A percentile compares a stretch with the other conserved stretches of the same genome.
These are phyloP conservation scores for Balakata baccata DNA, from an alignment of 345 rosid species.

Conservation along the genomic window DNA sequence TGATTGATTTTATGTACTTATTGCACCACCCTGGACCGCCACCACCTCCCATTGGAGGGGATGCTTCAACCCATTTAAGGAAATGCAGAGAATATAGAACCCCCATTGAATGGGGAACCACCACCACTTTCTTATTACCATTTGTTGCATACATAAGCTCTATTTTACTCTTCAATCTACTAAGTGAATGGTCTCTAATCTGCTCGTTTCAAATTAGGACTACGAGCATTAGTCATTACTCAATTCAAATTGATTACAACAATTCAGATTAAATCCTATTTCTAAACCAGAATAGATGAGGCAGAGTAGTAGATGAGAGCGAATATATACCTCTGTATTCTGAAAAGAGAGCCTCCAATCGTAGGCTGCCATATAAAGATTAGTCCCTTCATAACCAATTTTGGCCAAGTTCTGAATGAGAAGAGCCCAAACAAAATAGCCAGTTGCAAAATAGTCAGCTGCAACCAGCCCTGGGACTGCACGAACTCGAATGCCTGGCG, in stretches of 20 bases:
- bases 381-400: too few relatives aligned
- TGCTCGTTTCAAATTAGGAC: constrained; percentile 30
- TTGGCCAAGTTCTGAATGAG: constrained; percentile 4
- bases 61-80: constrained; percentile 77
- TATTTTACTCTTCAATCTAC: constrained; percentile 71
- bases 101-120: constrained; percentile 84
- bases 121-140: constrained; percentile 64
- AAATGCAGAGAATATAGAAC: constrained; percentile 73
- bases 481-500: too few relatives aligned
- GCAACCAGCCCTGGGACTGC: too few relatives aligned
- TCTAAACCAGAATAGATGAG: too few relatives aligned
- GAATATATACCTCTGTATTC: constrained; percentile 30
- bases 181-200: constrained; percentile 67
- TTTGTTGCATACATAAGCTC: constrained; percentile 63
- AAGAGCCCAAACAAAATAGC: constrained; percentile 51
- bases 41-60: constrained; percentile 56
- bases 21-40: constrained; percentile 68
- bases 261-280: too few relatives aligned
- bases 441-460: too few relatives aligned
- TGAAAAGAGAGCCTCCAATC: constrained; percentile 42
- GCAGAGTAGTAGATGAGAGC: too few relatives aligned
- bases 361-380: too few relatives aligned
- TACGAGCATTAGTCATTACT: not conserved
- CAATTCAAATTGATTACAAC: too few relatives aligned
- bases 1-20: constrained; percentile 61